Evolutionary conservation across 257 asterid species (phyloP).

Genomic region (Phtheirospermum japonicum): DNA sequence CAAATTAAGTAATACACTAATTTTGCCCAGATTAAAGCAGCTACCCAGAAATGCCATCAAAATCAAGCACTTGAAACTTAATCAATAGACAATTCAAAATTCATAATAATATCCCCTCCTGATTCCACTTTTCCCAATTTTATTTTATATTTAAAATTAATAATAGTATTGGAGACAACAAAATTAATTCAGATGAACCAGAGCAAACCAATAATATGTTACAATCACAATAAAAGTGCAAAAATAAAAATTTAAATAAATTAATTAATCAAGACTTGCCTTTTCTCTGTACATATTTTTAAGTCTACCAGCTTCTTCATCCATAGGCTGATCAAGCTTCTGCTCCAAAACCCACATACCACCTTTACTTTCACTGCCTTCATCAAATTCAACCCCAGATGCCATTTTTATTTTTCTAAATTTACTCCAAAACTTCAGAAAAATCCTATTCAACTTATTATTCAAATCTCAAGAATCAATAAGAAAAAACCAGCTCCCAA

Average conservation of each 20-base stretch:
- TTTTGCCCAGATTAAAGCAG: slow-evolving; percentile 17
- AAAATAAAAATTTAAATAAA: neutral
- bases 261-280: slow-evolving; percentile 33
- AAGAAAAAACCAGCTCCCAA: slow-evolving; percentile 8
- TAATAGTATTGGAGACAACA: too few species aligned
- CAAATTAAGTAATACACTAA: neutral
- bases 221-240: slow-evolving; percentile 10
- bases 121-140: too few species aligned
- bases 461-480: slow-evolving; percentile 24
- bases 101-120: neutral
- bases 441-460: slow-evolving; percentile 1
- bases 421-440: slow-evolving; percentile 16
- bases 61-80: slow-evolving; percentile 1
- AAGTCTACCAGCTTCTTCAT: slow-evolving; percentile 92
- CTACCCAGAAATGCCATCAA: neutral
- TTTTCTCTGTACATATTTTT: slow-evolving; percentile 86
- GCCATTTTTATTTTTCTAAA: slow-evolving; percentile 41
- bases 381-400: slow-evolving; percentile 55
- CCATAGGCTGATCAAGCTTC: slow-evolving; percentile 99
- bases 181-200: neutral
- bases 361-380: slow-evolving; percentile 60
- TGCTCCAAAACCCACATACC: slow-evolving; percentile 97
- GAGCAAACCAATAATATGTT: neutral
- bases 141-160: too few species aligned
- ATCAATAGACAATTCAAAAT: neutral